phyloP scores from a whole-genome alignment of 2,329 filamentous ascomycete species.

The Cryphonectria nitschkei region DNA sequence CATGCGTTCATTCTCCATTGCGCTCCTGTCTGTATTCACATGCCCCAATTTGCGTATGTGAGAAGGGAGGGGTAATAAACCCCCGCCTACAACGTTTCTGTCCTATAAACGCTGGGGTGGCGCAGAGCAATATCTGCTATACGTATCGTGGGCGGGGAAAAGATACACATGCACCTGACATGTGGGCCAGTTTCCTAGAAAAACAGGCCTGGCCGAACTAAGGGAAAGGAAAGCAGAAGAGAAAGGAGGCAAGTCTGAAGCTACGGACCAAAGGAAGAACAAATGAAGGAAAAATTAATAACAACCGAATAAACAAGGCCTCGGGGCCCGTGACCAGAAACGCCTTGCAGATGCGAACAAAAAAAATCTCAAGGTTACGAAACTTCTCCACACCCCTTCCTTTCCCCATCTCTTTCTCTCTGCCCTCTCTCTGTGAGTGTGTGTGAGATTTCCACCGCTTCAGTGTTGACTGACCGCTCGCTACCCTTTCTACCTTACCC shows the following conservation, averaged over 20 bases:
- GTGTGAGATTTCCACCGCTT: neutral
- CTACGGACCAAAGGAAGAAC: conserved; percentile 5
- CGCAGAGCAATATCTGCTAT: neutral
- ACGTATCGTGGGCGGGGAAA: neutral
- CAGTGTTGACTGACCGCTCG: neutral
- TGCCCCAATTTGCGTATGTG: neutral
- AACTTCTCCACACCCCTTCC: conserved; percentile 6
- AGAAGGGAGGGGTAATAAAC: neutral
- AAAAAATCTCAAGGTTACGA: neutral
- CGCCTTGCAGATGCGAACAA: conserved; percentile 26
- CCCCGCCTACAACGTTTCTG: neutral
- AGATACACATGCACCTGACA: conserved; percentile 1
- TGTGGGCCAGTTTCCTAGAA: neutral
- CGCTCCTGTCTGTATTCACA: neutral
- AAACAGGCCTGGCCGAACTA: conserved; percentile 1
- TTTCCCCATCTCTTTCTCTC: neutral
- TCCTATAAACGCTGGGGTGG: neutral
- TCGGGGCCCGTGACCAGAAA: conserved; percentile 22
- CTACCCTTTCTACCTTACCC: neutral
- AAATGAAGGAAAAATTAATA: neutral
- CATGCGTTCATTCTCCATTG: neutral
- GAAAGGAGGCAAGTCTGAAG: neutral
- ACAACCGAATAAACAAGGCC: conserved; percentile 6
- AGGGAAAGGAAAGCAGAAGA: neutral
- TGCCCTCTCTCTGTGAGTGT: neutral